phyloP scores from a whole-genome alignment of 1,139 yeast genomes.

The Suhomyces kunorum region DNA sequence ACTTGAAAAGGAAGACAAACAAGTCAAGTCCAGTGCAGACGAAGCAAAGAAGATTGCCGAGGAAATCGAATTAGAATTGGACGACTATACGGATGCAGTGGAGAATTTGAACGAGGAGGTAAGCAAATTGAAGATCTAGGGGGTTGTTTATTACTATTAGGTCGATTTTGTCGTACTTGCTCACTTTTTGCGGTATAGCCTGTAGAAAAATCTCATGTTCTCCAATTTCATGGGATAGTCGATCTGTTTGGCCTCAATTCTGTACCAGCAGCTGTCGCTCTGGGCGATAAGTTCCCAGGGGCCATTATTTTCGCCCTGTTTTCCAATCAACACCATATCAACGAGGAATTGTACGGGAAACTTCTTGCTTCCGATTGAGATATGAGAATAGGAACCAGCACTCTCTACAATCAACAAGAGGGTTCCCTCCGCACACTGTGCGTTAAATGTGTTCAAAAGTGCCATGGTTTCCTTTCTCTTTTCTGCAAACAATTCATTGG shows the following conservation, averaged over 20 bases:
- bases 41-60: constrained; percentile 3
- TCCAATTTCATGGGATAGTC: constrained; percentile 73
- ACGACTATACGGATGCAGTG: constrained; percentile 5
- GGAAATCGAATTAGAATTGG: constrained; percentile 5
- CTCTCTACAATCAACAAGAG: constrained; percentile 73
- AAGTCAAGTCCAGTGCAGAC: neutral
- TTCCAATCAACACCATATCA: constrained; percentile 69
- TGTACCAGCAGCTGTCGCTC: constrained; percentile 82
- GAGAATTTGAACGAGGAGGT: constrained; percentile 11
- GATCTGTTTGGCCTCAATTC: constrained; percentile 55
- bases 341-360: constrained; percentile 83
- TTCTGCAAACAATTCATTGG: constrained; percentile 79
- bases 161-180: neutral
- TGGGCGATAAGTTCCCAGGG: constrained; percentile 66
- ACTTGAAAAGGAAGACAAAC: neutral
- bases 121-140: constrained; percentile 12
- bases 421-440: constrained; percentile 54
- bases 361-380: constrained; percentile 68
- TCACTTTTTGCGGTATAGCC: constrained; percentile 61
- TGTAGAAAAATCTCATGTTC: constrained; percentile 82
- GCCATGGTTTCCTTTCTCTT: constrained; percentile 62
- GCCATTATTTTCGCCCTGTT: constrained; percentile 48
- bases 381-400: constrained; percentile 87
- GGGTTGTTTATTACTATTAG: neutral
- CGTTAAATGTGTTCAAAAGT: constrained; percentile 54